phyloP scores from a whole-genome alignment of 2,329 filamentous ascomycete genomes.

The Calonectria naviculata region DNA sequence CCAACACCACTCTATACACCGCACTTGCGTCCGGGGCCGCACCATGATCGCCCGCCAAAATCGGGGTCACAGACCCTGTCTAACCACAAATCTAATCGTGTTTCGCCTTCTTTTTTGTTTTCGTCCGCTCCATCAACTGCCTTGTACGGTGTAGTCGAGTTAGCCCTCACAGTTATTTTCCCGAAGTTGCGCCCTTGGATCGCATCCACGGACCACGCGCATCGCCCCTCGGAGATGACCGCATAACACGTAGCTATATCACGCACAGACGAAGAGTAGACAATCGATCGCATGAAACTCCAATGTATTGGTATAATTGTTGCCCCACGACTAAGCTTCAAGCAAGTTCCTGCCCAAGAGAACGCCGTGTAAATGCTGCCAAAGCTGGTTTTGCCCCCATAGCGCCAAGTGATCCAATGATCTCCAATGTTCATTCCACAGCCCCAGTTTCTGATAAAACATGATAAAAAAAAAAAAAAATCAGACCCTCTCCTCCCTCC shows the following conservation, averaged over 20 bases:
- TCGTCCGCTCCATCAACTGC: not conserved
- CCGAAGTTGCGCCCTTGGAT: not conserved
- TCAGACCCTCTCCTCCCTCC: conserved; percentile 19
- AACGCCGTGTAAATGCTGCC: conserved; percentile 24
- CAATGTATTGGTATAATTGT: conserved; percentile 38
- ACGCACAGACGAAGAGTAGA: conserved; percentile 25
- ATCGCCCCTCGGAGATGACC: conserved; percentile 29
- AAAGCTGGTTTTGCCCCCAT: conserved; percentile 20
- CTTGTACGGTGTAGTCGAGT: not conserved
- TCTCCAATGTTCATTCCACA: not conserved
- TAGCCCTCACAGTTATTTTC: conserved; percentile 1
- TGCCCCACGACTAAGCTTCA: conserved; percentile 28
- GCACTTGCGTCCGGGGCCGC: conserved; percentile 5
- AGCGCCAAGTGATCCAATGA: conserved; percentile 4
- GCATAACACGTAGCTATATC: conserved; percentile 24
- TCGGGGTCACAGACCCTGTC: conserved; percentile 10
- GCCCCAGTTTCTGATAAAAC: conserved; percentile 4
- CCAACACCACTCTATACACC: conserved; percentile 2
- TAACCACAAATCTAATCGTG: conserved; percentile 1
- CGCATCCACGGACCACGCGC: conserved; percentile 22
- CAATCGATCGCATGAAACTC: conserved; percentile 29
- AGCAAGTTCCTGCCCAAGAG: conserved; percentile 14
- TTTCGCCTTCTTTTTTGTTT: not conserved
- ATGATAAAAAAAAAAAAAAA: not conserved
- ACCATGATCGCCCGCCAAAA: conserved; percentile 11